These are phyloP conservation scores for Ascochyta lentis DNA, from an alignment of 2,329 filamentous ascomycete species.

Conservation along the genomic window DNA sequence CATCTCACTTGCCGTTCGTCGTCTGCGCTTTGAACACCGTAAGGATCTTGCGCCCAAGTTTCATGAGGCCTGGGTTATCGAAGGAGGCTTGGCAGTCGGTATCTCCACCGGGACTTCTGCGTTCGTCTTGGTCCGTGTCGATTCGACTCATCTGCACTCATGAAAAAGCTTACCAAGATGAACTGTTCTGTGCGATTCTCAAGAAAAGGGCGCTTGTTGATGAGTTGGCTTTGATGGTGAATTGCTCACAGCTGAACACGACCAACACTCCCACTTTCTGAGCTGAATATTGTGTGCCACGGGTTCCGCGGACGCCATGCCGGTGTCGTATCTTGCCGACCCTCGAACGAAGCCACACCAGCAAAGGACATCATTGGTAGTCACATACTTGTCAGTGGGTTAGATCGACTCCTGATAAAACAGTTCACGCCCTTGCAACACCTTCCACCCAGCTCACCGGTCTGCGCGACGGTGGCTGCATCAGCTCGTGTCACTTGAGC, in stretches of 20 bases:
- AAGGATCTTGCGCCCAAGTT: constrained; percentile 1
- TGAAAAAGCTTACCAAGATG: not conserved
- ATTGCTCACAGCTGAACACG: not conserved
- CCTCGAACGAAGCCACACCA: not conserved
- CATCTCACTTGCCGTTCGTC: not conserved
- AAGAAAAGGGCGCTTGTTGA: constrained; percentile 4
- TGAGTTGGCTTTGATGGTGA: not conserved
- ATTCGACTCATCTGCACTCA: constrained; percentile 16
- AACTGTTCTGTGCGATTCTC: not conserved
- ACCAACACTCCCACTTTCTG: not conserved
- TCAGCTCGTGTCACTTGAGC: not conserved
- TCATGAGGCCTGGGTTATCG: constrained; percentile 10
- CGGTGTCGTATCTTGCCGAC: not conserved
- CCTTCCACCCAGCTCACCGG: not conserved
- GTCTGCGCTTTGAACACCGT: constrained; percentile 1
- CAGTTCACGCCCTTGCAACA: constrained; percentile 5
- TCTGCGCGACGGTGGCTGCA: constrained; percentile 4
- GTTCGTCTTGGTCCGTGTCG: not conserved
- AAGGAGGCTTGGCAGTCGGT: constrained; percentile 6
- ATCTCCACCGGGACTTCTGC: not conserved
- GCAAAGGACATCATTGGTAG: too few relatives aligned
- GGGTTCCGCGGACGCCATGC: not conserved
- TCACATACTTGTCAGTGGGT: not conserved
- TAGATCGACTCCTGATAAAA: not conserved
- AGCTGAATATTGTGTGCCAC: not conserved